Evolutionary conservation across 1,284 basidiomycete genomes (phyloP), one percentile per base, ranked within the genome.

Genomic region (Volvariella volvacea): DNA sequence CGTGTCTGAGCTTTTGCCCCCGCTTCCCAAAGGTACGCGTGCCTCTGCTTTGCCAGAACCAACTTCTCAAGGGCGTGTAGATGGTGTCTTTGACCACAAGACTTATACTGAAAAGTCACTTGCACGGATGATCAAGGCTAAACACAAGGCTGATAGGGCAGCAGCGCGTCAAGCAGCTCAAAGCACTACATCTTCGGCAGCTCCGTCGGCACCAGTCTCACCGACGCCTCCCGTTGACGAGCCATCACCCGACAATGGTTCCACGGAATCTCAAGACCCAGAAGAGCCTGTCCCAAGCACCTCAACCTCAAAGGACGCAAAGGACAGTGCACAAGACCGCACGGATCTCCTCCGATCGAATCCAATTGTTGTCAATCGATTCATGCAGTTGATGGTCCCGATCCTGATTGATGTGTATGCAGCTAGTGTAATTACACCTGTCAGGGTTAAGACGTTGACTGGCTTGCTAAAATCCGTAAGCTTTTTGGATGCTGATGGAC

Each of bases 341-440:
- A 80, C 76, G 9, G 80, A 86, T 40, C 62, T 93, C 31, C 66
- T 96, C 39, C 80, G 83, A 41, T 81, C 80, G 1, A 85, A 88
- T 48, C 74, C 84, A 8, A 74, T 71, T 3, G 77, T 91, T n/a
- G 81, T 94, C 43, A 79, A 77, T 21, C 77, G 82, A 21, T 96
- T 92, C 63, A 87, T 91, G 78, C 80, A 80, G 33, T 70, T 93
- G 15, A 81, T 92, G 55, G 81, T 95, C 1, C 94, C 94, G 0
- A 92, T 94, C 39, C 73, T 97, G 42, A 84, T 96, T 46, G 93
- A 97, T 55, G 93, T 97, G 6, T 97, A 95, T 63, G 87, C 92
- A 16, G 93, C 94, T 8, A 95, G 91, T 55, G 92, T 97, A 25
- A 83, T 84, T 44, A 80, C 83, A 0, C 81, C 88, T 4, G 83